Conservation (phyloP, 208 protist genomes). For the Balamuthia mandrillaris region DNA sequence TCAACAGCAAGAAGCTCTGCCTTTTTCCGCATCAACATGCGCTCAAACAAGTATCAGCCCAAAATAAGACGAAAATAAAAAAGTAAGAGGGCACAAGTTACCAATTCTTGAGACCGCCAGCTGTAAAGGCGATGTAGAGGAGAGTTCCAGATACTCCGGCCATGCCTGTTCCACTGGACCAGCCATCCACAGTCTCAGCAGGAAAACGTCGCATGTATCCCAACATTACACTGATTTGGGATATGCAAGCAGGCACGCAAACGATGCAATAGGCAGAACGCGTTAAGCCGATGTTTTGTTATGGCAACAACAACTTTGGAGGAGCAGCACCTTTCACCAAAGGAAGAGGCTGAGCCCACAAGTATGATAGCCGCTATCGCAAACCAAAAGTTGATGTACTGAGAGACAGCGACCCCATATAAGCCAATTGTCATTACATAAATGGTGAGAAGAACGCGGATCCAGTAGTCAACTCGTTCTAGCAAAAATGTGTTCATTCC, state of each 20-base stretch:
- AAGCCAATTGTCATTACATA: constrained; percentile 66
- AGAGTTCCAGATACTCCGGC: constrained; percentile 77
- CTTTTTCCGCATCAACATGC: too few species aligned
- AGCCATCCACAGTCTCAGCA: constrained; percentile 73
- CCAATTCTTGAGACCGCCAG: too few species aligned
- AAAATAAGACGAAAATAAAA: constrained; percentile 55
- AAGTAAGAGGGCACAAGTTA: too few species aligned
- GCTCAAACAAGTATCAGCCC: too few species aligned
- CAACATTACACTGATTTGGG: constrained; percentile 72
- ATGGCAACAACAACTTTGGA: too few species aligned
- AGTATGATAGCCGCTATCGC: constrained; percentile 74
- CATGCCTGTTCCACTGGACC: constrained; percentile 77
- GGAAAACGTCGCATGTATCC: constrained; percentile 76
- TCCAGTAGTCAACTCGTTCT: constrained; percentile 71
- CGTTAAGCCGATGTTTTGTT: too few species aligned
- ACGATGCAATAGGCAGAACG: too few species aligned
- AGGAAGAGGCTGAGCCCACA: constrained; percentile 68
- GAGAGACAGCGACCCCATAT: constrained; percentile 71
- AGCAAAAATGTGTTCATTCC: constrained; percentile 73
- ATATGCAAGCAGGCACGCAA: too few species aligned
- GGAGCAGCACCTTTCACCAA: too few species aligned
- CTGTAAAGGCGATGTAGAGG: constrained; percentile 71
- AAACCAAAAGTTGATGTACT: constrained; percentile 70
- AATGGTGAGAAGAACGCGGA: constrained; percentile 71
- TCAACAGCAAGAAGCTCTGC: constrained; percentile 74